Conservation (phyloP, 169 alveolate genomes). For the Plasmodium knowlesi region DNA sequence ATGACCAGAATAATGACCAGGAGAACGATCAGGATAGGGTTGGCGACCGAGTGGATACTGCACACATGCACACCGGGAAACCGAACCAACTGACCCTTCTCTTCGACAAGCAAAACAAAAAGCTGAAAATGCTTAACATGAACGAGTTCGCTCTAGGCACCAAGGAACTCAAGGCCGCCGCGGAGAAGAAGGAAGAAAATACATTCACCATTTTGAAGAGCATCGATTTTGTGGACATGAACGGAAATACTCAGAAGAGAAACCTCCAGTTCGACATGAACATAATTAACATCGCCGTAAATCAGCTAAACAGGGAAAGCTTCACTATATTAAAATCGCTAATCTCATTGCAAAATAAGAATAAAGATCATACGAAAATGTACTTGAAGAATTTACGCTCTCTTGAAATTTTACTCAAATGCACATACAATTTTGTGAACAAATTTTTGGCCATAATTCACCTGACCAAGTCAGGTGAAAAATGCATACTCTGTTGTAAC, state of each 20-base stretch:
- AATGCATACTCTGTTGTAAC: conserved; percentile 9
- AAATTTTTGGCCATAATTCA: conserved; percentile 10
- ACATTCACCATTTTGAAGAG: conserved; percentile 10
- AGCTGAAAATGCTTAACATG: background rate
- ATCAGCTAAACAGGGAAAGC: conserved; percentile 32
- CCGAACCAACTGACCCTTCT: background rate
- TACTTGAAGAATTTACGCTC: background rate
- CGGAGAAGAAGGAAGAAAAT: conserved; percentile 12
- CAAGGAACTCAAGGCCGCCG: background rate
- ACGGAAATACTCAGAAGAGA: background rate
- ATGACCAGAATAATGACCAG: background rate
- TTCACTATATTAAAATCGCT: background rate
- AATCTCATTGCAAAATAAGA: background rate
- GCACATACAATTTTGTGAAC: conserved; percentile 16
- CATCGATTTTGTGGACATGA: conserved; percentile 27
- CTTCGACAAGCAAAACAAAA: conserved; percentile 14
- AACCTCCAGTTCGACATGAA: conserved; percentile 27
- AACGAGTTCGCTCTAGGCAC: conserved; percentile 12
- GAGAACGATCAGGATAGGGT: no score
- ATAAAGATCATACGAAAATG: conserved; percentile 4
- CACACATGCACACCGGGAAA: background rate
- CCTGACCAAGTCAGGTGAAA: conserved; percentile 12
- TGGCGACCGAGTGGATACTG: background rate
- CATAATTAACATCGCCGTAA: conserved; percentile 25
- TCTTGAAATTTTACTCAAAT: conserved; percentile 5